Evolutionary conservation across 495 filamentous ascomycete species (phyloP), one percentile per base, ranked within the genome.

Genomic region (Coniosporium apollinis): DNA sequence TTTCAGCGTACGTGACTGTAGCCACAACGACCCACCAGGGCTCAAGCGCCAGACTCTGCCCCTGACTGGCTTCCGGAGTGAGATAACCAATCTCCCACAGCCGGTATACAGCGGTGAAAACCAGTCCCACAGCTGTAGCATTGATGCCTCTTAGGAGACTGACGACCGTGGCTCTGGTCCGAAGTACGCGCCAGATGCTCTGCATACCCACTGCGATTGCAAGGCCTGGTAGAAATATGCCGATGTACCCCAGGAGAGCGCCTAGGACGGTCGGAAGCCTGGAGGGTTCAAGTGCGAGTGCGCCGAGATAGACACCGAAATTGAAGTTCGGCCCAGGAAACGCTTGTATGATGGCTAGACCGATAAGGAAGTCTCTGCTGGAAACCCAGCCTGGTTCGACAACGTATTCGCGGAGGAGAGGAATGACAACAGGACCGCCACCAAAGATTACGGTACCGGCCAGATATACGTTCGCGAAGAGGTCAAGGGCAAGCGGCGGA

Each of bases 241-340:
- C 80, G 0, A 82, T 8, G 39, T 59, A 76, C 4, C 64, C 75
- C n/a, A 86, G 41, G 0, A 80, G 14, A 0, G 82, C 78, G 7
- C 75, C 75, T 15, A 68, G 33, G 28, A 65, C 47, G 3, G 68
- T 51, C 2, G 58, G 59, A 19, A 47, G 50, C 7, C 18, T 22
- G 1, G 61, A 52, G 4, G 55, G 57, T 0, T 44, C 49, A 0
- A 65, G 39, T 0, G 79, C 67, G 0, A 87, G 57, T 4, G 66
- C 56, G 17, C 82, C 80, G 9, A 87, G 64, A 45, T 75, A 87
- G 10, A 87, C 78, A 3, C 76, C 79, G 46, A 87, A 85, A 51
- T 87, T 91, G 68, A 87, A 86, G 52, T 91, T 87, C 0, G 82
- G 82, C 0, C 82, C 82, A 0, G 81, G 82, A 46, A 87, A 84